These are phyloP conservation scores for Skeletonema grethae DNA, from an alignment of 108 stramenopile genomes.

Conservation along the genomic window DNA sequence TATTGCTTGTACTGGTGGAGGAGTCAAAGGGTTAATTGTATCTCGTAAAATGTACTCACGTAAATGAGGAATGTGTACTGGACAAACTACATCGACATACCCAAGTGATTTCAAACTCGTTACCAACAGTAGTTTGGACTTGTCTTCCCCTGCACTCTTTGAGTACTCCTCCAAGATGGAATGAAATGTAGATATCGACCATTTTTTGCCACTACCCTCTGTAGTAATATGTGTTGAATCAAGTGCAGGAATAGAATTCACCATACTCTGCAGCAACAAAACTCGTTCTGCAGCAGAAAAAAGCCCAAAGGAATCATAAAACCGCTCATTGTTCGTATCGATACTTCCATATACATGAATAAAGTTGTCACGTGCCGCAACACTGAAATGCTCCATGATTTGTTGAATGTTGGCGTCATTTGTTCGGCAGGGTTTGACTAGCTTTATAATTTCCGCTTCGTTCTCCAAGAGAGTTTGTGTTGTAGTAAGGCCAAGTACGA, in stretches of 20 bases:
- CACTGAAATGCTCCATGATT: conserved; percentile 58
- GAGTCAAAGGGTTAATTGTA: conserved; percentile 22
- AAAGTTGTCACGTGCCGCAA: conserved; percentile 33
- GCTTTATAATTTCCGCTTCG: conserved; percentile 54
- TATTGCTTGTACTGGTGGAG: conserved; percentile 57
- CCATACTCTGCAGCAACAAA: background rate
- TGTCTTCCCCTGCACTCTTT: too few relatives aligned
- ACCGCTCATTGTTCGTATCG: conserved; percentile 7
- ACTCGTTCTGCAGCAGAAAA: too few relatives aligned
- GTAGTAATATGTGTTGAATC: too few relatives aligned
- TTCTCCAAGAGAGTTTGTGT: conserved; percentile 50
- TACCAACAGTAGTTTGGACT: background rate
- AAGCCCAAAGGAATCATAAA: too few relatives aligned
- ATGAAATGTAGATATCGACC: too few relatives aligned
- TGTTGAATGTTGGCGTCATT: conserved; percentile 23
- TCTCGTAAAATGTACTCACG: conserved; percentile 39
- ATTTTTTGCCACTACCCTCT: too few relatives aligned
- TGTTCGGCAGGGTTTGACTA: conserved; percentile 50
- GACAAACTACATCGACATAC: conserved; percentile 55
- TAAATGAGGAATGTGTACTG: conserved; percentile 42
- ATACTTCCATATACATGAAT: conserved; percentile 35
- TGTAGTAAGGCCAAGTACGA: conserved; percentile 48
- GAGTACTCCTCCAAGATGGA: too few relatives aligned
- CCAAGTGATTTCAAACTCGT: conserved; percentile 34
- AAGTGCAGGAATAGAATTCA: background rate